Evolutionary conservation across 805 yeast genomes (phyloP).

Genomic region (Lipomyces yamanashiensis): DNA sequence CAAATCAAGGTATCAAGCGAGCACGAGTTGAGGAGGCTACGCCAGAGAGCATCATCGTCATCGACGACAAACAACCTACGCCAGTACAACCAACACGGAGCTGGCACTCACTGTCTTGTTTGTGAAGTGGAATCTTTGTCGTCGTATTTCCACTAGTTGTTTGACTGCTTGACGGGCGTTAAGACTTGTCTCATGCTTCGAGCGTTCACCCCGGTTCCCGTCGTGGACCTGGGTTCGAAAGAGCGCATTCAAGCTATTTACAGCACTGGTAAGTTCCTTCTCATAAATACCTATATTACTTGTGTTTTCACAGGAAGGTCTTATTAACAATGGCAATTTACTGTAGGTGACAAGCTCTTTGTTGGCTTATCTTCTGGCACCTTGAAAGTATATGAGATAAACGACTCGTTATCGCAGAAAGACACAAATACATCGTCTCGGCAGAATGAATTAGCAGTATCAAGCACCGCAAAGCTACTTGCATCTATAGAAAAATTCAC

Average conservation of each 20-base stretch:
- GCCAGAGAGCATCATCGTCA: neutral
- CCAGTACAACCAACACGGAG: neutral
- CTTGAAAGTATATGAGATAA: conserved; percentile 38
- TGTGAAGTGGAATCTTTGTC: neutral
- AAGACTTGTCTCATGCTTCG: conserved; percentile 18
- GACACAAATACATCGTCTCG: conserved; percentile 4
- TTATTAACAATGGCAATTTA: neutral
- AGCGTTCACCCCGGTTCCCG: conserved; percentile 30
- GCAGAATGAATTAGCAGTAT: neutral
- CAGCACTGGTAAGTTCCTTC: conserved; percentile 17
- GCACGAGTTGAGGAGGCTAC: neutral
- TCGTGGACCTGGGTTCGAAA: conserved; percentile 32
- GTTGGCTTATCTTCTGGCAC: conserved; percentile 43
- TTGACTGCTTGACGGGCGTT: no score
- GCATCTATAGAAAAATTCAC: conserved; percentile 36
- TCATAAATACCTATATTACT: neutral
- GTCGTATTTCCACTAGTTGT: no score
- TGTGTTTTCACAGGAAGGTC: neutral
- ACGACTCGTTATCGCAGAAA: conserved; percentile 16
- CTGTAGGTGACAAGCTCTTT: conserved; percentile 37
- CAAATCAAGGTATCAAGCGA: neutral
- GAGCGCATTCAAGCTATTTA: conserved; percentile 29
- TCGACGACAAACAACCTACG: neutral
- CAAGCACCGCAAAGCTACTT: conserved; percentile 23
- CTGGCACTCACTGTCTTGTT: neutral